phyloP scores from a whole-genome alignment of 192 early-diverging fungal genomes.

The Ambispora gerdemannii region DNA sequence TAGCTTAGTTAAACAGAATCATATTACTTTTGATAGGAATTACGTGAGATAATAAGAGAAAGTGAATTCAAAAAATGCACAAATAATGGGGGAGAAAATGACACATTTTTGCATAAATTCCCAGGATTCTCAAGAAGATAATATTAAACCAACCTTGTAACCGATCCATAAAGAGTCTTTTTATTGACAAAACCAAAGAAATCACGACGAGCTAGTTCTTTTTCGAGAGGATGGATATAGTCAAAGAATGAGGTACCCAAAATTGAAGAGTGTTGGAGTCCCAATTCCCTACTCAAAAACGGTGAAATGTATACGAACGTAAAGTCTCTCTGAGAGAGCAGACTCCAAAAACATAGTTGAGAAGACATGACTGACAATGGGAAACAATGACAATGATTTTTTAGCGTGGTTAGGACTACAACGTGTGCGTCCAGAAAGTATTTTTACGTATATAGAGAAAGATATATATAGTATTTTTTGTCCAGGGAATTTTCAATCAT shows the following conservation, averaged over 20 bases:
- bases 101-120: too few species aligned
- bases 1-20: too few species aligned
- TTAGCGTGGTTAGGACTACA: too few species aligned
- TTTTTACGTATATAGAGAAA: too few species aligned
- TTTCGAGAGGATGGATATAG: constrained; percentile 45
- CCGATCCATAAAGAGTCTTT: constrained; percentile 39
- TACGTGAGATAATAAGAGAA: background rate
- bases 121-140: too few species aligned
- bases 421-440: too few species aligned
- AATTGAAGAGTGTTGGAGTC: constrained; percentile 37
- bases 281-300: constrained; percentile 37
- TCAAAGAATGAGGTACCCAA: constrained; percentile 45
- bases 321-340: constrained; percentile 43
- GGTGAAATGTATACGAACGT: constrained; percentile 45
- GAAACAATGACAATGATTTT: too few species aligned
- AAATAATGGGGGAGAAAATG: background rate
- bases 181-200: constrained; percentile 43
- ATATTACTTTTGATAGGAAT: background rate
- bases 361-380: constrained; percentile 27
- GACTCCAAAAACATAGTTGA: constrained; percentile 41
- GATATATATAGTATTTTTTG: too few species aligned
- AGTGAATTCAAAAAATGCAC: background rate
- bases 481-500: too few species aligned
- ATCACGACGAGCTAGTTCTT: constrained; percentile 40
- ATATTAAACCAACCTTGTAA: constrained; percentile 46